Base-by-base conservation (phyloP, 139 green algal genomes). In the Micromonas commoda region DNA sequence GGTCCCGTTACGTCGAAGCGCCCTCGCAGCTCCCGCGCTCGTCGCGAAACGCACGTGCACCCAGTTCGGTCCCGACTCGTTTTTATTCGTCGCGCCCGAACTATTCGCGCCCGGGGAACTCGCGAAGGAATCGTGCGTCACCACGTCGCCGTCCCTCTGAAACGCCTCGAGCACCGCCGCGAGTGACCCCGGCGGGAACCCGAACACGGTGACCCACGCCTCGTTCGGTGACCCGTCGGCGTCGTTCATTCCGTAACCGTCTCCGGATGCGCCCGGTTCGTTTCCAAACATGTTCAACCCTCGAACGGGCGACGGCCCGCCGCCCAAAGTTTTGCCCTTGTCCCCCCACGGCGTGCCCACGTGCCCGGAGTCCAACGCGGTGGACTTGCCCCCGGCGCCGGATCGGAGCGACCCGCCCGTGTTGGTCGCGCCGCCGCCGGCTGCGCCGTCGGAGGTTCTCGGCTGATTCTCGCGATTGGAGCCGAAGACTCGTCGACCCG, bases 141-240 rank as follows among this genome's bases (percentile, higher is more conserved):
- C 68, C 19, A 75, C 33, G 33, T 75, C 68, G 2, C 68, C 68
- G 37, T 63, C 38, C 23, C 38, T 38, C 33, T 75, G 68, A 28
- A 75, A 61, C 29, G 60, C 38, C 3, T 21, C 24, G 20, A 75
- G 33, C n/a, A 61, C 68, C 23, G 53, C 20, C 23, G 68, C 21
- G 23, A 33, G 21, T 21, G 60, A 28, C n/a, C 61, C 68, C 20
- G n/a, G 26, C 21, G 68, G 23, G 38, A 75, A 75, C 19, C 68
- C 68, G 38, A 37, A 75, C 2, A 75, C 68, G 68, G 68, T 75
- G 21, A 75, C 68, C 68, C 68, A 75, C 20, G 21, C 32, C 34
- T 60, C 37, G 45, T 57, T 57, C 45, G 9, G n/a, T n/a, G n/a
- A n/a, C n/a, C n/a, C n/a, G n/a, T n/a, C n/a, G n/a, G n/a, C n/a